Percentiles rank a stretch among this genome's conserved stretches.
phyloP scores from a whole-genome alignment of 768 basidiomycete genomes.

The Phanerodontia chrysosporium region DNA sequence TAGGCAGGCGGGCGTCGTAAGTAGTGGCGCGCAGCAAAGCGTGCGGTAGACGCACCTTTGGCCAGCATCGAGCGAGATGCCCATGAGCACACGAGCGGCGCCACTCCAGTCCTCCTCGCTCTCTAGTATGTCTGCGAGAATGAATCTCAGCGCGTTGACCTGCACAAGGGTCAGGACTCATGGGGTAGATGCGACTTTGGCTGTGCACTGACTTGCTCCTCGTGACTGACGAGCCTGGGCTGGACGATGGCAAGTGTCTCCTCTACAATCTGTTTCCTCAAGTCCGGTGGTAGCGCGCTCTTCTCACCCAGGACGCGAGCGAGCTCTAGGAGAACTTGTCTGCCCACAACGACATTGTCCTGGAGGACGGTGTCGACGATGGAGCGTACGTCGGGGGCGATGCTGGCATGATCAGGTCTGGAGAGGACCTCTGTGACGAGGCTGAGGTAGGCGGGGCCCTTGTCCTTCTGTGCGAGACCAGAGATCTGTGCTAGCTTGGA shows the following conservation, averaged over 20 bases:
- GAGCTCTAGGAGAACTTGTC: slow-evolving; percentile 83
- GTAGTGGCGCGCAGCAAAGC: background rate
- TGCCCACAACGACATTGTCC: slow-evolving; percentile 78
- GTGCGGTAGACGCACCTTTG: slow-evolving; percentile 58
- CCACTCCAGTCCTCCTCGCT: slow-evolving; percentile 90
- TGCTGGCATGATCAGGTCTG: slow-evolving; percentile 38
- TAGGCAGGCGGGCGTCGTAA: background rate
- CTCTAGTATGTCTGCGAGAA: slow-evolving; percentile 89
- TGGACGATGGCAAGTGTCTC: slow-evolving; percentile 68
- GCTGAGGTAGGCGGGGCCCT: slow-evolving; percentile 67
- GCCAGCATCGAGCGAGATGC: slow-evolving; percentile 86
- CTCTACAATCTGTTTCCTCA: slow-evolving; percentile 70
- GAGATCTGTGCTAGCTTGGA: slow-evolving; percentile 58
- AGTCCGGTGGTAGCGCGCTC: slow-evolving; percentile 46
- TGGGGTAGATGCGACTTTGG: background rate
- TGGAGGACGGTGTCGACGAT: slow-evolving; percentile 81
- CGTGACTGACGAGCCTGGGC: slow-evolving; percentile 83
- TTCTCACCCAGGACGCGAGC: slow-evolving; percentile 64
- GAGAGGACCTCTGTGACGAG: slow-evolving; percentile 67
- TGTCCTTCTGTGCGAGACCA: slow-evolving; percentile 77
- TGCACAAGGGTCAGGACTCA: slow-evolving; percentile 26
- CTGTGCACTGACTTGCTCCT: slow-evolving; percentile 75
- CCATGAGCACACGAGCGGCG: slow-evolving; percentile 88
- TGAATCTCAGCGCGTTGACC: slow-evolving; percentile 80
- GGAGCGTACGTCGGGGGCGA: slow-evolving; percentile 56